Evolutionary conservation across 306 rosid genomes (phyloP).

Genomic region (Vigna radiata): DNA sequence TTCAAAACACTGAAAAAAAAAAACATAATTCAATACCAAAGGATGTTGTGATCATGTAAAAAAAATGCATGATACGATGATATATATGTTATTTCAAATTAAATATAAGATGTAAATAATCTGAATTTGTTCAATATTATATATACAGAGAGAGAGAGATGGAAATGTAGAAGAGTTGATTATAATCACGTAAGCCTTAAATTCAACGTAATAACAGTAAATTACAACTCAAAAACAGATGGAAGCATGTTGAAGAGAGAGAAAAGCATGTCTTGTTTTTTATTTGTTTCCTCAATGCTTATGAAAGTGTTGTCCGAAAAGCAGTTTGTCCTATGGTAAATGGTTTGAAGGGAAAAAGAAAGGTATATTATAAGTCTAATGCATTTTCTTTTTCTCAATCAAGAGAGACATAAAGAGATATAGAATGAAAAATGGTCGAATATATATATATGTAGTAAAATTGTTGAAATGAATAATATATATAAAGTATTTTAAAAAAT

Average conservation of each 20-base stretch:
- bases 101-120: constrained; percentile 1
- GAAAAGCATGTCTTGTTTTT: constrained; percentile 45
- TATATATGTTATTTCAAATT: neutral
- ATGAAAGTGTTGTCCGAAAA: constrained; percentile 47
- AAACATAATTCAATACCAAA: neutral
- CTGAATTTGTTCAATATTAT: neutral
- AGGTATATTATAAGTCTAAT: constrained; percentile 18
- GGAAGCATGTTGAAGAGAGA: constrained; percentile 51
- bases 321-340: constrained; percentile 42
- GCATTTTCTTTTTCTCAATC: neutral
- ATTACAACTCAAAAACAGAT: constrained; percentile 42
- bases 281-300: constrained; percentile 43
- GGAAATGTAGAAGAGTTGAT: constrained; percentile 9
- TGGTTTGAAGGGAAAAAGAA: constrained; percentile 35
- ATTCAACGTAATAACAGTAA: constrained; percentile 37
- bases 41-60: neutral
- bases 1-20: constrained; percentile 20
- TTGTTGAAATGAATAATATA: neutral
- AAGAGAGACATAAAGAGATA: neutral
- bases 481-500: neutral
- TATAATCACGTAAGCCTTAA: constrained; percentile 34
- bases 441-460: neutral
- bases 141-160: neutral
- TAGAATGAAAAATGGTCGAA: neutral
- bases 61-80: neutral